A percentile compares a stretch with the other conserved stretches of the same genome.
Evolutionary conservation across 139 green algal genomes (phyloP).

Genomic region (Pleodorina starrii): DNA sequence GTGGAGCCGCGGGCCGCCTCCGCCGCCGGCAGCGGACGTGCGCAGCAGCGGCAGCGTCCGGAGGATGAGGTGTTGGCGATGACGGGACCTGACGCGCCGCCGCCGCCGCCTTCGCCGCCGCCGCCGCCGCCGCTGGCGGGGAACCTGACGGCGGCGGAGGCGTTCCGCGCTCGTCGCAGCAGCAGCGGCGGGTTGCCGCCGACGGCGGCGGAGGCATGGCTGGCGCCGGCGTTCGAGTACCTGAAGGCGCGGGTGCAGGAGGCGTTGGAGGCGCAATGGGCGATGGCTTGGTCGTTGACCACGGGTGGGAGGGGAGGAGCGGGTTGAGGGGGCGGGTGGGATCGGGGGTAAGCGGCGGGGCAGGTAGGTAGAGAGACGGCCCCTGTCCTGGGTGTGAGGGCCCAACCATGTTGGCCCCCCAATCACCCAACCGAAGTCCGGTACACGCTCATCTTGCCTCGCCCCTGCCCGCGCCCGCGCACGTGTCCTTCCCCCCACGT

Average conservation of each 20-base stretch:
- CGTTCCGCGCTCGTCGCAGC: not conserved
- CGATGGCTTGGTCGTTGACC: conserved; percentile 12
- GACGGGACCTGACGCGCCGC: not conserved
- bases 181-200: not conserved
- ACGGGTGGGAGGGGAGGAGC: not conserved
- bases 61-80: not conserved
- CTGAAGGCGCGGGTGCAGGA: conserved; percentile 8
- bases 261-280: not conserved
- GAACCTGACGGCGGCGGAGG: not conserved
- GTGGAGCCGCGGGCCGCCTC: too few species aligned
- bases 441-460: too few species aligned
- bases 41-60: not conserved
- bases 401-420: too few species aligned
- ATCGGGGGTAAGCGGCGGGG: too few species aligned
- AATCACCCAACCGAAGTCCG: too few species aligned
- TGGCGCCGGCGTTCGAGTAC: conserved; percentile 23
- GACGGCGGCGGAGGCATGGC: conserved; percentile 18
- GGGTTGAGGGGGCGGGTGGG: too few species aligned
- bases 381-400: not conserved
- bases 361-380: not conserved
- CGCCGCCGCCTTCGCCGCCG: not conserved
- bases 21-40: not conserved
- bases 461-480: too few species aligned
- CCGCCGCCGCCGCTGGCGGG: not conserved
- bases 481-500: too few species aligned